Evolutionary conservation across 2,329 filamentous ascomycete genomes (phyloP), one percentile per base, ranked within the genome.

Genomic region (Byssoonygena ceratinophila): DNA sequence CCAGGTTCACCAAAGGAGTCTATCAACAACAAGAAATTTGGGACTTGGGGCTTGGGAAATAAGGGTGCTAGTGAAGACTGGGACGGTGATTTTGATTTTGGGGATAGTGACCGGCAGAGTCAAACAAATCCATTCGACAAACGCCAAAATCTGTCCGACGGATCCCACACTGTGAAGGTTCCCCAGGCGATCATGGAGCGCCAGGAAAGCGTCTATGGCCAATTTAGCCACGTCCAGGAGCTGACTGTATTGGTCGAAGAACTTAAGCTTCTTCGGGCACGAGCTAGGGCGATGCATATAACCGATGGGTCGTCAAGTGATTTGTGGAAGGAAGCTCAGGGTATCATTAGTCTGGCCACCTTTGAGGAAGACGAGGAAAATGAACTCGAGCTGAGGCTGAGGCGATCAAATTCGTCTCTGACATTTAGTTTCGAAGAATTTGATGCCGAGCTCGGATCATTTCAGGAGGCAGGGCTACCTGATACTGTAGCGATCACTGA

Each of bases 21-120:
- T 1, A 64, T 79, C 67, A 60, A 78, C 67, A 69, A 68, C 20
- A 65, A 68, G 60, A 83, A 83, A 60, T 83, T 82, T 61, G 79
- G 79, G 37, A 82, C 81, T 2, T 83, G 81, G 80, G 78, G 79
- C n/a, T 70, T 83, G 27, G 80, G 81, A 16, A 81, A 75, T 63
- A 83, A 84, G 61, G 80, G 76, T 44, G 79, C 81, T 20, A 83
- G 77, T 22, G 81, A 84, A 62, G 81, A 84, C 61, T 84, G 81
- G 81, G 81, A 83, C 60, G 80, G 80, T 50, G 81, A 84, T 60
- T 84, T 84, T 60, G 80, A 83, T 53, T 83, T 83, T 63, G 77
- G 77, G 20, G 63, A 69, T 11, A 68, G 73, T 23, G 74, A 76
- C 22, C 61, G 55, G 22, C 48, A 18, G 40, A 59, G 60, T 25